Evolutionary conservation across 306 rosid genomes (phyloP), one percentile per base, ranked within the genome.

Genomic region (Neltuma alba): DNA sequence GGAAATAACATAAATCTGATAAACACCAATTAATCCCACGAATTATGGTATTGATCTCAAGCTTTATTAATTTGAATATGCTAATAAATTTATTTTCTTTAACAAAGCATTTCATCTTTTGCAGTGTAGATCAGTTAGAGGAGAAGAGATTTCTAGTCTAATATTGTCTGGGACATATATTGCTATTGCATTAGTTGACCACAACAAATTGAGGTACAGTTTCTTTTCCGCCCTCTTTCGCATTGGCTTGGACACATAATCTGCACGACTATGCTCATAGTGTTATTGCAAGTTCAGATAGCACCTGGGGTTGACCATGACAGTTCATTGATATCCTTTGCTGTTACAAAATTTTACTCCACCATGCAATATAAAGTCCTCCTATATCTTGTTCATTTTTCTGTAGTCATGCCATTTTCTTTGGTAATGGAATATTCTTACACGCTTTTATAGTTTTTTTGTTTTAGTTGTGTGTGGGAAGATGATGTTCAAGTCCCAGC

Each of bases 121-220:
- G 88, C 99, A 95, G 98, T 85, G 92, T 91, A 90, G 94, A 85
- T 93, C 99, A 70, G 78, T 95, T 77, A 85, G 89, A 66, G 83
- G 50, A 84, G 88, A 91, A 81, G 96, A 88, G 77, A 89, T 95
- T 77, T 89, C 93, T 23, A 72, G 81, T 79, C 82, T 90, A 86
- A 88, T 95, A 72, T 82, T 95, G 85, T 88, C 94, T 30, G 96
- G 99, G 79, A 87, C 85, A 75, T 90, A 88, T 84, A 87, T 93
- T 77, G 96, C 92, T 44, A 90, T 95, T 78, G 97, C 94, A 52
- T 88, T 95, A 86, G 99, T 95, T 82, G 97, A 95, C 80, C 96
- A 95, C 76, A 85, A 71, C 80, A 95, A 85, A 82, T 83, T 95
- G 90, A 91, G 97, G 98, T 93, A 85, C 70, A 70, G 66, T 31